These are phyloP conservation scores for Ramaria rubella DNA, from an alignment of 768 basidiomycete species.

Conservation along the genomic window DNA sequence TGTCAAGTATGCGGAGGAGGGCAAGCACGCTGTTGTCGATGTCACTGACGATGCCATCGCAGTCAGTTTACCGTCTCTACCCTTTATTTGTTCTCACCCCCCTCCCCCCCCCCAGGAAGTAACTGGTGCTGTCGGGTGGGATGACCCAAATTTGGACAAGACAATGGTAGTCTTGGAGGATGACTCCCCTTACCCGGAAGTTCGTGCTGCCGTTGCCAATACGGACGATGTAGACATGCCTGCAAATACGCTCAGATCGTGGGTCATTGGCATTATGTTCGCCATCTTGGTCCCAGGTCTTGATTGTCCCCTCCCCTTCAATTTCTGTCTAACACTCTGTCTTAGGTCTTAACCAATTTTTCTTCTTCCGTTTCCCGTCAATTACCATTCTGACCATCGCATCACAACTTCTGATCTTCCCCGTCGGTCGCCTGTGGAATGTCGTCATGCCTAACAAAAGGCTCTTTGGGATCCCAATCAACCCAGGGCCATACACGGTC, in stretches of 20 bases:
- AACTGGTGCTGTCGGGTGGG: slow-evolving; percentile 19
- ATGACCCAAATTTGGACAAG: slow-evolving; percentile 37
- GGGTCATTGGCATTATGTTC: slow-evolving; percentile 41
- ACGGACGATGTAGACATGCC: slow-evolving; percentile 65
- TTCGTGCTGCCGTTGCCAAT: slow-evolving; percentile 69
- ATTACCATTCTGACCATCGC: slow-evolving; percentile 38
- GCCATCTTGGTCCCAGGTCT: slow-evolving; percentile 12
- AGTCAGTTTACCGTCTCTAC: slow-evolving; percentile 1
- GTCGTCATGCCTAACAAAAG: slow-evolving; percentile 9
- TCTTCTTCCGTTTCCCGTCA: slow-evolving; percentile 42
- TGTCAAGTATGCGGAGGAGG: slow-evolving; percentile 3
- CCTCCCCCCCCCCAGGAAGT: background rate
- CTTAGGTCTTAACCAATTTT: slow-evolving; percentile 42
- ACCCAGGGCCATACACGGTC: slow-evolving; percentile 66
- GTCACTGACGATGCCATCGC: slow-evolving; percentile 8
- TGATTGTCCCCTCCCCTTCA: slow-evolving; percentile 33
- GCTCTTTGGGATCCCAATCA: slow-evolving; percentile 26
- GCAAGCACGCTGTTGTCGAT: background rate
- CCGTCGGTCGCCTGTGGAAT: slow-evolving; percentile 47
- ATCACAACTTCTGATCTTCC: slow-evolving; percentile 64
- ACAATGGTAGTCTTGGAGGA: slow-evolving; percentile 28
- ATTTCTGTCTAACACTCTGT: slow-evolving; percentile 53
- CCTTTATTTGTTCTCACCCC: background rate
- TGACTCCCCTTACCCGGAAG: slow-evolving; percentile 83
- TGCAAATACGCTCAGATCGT: slow-evolving; percentile 49